Percentiles rank a stretch among this genome's conserved stretches.
These are phyloP conservation scores for Cordyceps tenuipes DNA, from an alignment of 2,329 filamentous ascomycete genomes.

Conservation along the genomic window DNA sequence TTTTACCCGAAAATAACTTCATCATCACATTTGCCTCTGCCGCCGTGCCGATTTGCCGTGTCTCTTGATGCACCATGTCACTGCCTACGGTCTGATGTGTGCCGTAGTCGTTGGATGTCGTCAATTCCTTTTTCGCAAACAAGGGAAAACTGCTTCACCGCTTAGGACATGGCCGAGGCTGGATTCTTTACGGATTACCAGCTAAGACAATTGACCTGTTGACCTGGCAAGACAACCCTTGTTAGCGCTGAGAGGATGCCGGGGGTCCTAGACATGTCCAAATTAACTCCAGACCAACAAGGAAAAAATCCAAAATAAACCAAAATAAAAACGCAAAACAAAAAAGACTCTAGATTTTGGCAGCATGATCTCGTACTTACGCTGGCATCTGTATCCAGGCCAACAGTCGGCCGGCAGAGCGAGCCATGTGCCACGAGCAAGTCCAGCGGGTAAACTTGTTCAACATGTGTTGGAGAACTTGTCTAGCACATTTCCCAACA, in stretches of 20 bases:
- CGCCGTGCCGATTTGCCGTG: not conserved
- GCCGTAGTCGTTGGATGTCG: not conserved
- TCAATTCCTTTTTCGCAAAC: not conserved
- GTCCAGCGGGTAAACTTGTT: too few relatives aligned
- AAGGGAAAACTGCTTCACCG: not conserved
- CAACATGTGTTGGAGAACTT: too few relatives aligned
- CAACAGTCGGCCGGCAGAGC: not conserved
- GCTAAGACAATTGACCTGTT: not conserved
- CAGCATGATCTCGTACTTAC: too few relatives aligned
- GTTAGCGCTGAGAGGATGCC: conserved; percentile 7
- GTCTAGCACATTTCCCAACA: too few relatives aligned
- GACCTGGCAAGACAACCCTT: not conserved
- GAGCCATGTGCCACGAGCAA: not conserved
- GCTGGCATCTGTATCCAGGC: too few relatives aligned
- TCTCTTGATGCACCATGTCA: not conserved
- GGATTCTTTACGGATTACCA: not conserved
- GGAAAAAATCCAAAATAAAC: too few relatives aligned
- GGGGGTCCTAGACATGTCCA: too few relatives aligned
- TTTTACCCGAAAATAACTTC: too few relatives aligned
- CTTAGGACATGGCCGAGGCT: not conserved
- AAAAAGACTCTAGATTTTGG: too few relatives aligned
- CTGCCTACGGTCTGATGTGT: not conserved
- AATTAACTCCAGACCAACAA: too few relatives aligned
- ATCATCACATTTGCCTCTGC: not conserved
- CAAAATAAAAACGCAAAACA: too few relatives aligned